Evolutionary conservation across 306 rosid genomes (phyloP).

Genomic region (Boehmeria nivea): DNA sequence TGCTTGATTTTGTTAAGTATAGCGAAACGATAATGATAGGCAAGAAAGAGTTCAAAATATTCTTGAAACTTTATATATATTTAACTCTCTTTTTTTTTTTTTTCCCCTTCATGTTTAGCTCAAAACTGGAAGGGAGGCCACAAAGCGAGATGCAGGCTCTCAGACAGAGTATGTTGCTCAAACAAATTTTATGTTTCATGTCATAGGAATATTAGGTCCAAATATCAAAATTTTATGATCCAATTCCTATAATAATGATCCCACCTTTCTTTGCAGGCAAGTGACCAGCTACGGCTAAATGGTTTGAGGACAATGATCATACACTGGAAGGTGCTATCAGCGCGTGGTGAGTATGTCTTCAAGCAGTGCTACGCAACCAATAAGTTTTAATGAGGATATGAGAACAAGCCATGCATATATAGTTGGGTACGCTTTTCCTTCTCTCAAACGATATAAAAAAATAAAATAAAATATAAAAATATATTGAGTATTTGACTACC

Average conservation of each 20-base stretch:
- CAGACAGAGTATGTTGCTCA: conserved; percentile 75
- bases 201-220: no score
- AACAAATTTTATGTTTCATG: not conserved
- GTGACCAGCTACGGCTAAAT: conserved; percentile 51
- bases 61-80: not conserved
- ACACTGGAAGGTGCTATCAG: conserved; percentile 81
- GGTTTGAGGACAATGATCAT: conserved; percentile 90
- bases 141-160: conserved; percentile 75
- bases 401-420: conserved; percentile 44
- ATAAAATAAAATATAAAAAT: no score
- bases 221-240: no score
- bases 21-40: no score
- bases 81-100: not conserved
- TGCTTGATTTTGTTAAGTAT: no score
- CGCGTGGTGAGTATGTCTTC: conserved; percentile 79
- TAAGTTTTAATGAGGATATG: conserved; percentile 56
- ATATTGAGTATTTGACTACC: no score
- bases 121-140: conserved; percentile 88
- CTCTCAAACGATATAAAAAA: no score
- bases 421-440: conserved; percentile 51
- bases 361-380: conserved; percentile 39
- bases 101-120: no score
- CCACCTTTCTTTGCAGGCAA: conserved; percentile 49
- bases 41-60: no score
- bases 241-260: no score